Conservation (phyloP, 371 early-diverging fungal genomes). For the Mucor circinelloides region DNA sequence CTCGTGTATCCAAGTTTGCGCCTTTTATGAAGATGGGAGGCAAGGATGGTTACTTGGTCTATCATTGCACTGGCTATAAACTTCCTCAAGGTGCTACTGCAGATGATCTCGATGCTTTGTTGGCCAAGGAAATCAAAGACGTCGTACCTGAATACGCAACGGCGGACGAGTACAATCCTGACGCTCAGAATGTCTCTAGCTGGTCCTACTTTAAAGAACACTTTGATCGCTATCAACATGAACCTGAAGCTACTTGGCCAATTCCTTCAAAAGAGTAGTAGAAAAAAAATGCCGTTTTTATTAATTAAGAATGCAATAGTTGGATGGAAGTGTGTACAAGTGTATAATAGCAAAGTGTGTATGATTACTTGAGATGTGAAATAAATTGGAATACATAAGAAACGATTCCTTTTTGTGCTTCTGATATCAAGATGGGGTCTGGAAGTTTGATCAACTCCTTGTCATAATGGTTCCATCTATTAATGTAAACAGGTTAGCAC, state of each 20-base stretch:
- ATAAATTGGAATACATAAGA: slow-evolving; percentile 94
- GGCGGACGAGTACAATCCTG: slow-evolving; percentile 27
- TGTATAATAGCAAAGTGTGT: not conserved
- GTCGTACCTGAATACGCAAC: slow-evolving; percentile 18
- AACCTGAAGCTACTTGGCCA: slow-evolving; percentile 28
- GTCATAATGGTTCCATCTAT: slow-evolving; percentile 91
- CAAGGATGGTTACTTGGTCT: slow-evolving; percentile 31
- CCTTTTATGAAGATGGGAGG: slow-evolving; percentile 49
- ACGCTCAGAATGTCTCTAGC: slow-evolving; percentile 29
- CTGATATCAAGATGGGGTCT: slow-evolving; percentile 77
- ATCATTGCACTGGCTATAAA: slow-evolving; percentile 40
- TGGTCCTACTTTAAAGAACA: slow-evolving; percentile 41
- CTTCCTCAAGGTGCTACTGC: slow-evolving; percentile 29
- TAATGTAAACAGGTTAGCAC: not conserved
- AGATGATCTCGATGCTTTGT: slow-evolving; percentile 22
- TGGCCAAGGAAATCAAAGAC: slow-evolving; percentile 25
- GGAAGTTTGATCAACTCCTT: slow-evolving; percentile 68
- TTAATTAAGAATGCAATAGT: not conserved
- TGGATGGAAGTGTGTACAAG: not conserved
- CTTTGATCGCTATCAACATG: slow-evolving; percentile 31
- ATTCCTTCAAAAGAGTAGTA: slow-evolving; percentile 7
- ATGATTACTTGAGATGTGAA: slow-evolving; percentile 58
- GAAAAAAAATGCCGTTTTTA: not conserved
- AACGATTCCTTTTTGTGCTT: slow-evolving; percentile 71
- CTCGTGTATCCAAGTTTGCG: slow-evolving; percentile 30